Percentiles rank a stretch among this genome's conserved stretches.
Evolutionary conservation across 139 green algal species (phyloP).

Genomic region (Micractinium sp.): DNA sequence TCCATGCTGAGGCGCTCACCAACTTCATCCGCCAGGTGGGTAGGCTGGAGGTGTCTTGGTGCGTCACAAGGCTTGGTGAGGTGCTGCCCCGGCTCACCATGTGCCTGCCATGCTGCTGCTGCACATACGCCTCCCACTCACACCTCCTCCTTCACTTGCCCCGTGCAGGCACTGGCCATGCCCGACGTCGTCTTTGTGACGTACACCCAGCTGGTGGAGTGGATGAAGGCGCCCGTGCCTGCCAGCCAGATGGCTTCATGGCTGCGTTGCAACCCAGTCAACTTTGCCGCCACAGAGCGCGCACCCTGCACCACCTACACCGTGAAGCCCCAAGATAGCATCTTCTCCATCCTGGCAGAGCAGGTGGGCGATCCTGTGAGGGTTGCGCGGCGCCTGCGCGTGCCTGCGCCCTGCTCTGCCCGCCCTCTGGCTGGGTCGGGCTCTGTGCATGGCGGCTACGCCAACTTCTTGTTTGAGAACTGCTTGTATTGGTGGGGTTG

Average conservation of each 20-base stretch:
- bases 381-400: background rate
- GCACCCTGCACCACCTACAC: conserved; percentile 29
- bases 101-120: background rate
- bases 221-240: conserved; percentile 8
- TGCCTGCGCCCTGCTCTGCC: too few relatives aligned
- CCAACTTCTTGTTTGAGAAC: too few relatives aligned
- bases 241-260: conserved; percentile 9
- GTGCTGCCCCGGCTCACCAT: background rate
- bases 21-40: conserved; percentile 8
- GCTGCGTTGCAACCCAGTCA: conserved; percentile 19
- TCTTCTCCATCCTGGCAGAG: background rate
- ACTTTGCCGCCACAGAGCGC: conserved; percentile 5
- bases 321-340: conserved; percentile 5
- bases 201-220: background rate
- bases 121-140: background rate
- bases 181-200: conserved; percentile 4
- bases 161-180: background rate
- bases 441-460: too few relatives aligned
- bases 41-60: background rate
- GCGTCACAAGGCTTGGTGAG: background rate
- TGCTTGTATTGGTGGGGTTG: too few relatives aligned
- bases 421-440: too few relatives aligned
- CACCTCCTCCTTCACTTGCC: background rate
- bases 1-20: background rate
- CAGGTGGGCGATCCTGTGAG: background rate